Evolutionary conservation across 441 rosid species (phyloP).

Genomic region (Rhodomyrtus psidioides): DNA sequence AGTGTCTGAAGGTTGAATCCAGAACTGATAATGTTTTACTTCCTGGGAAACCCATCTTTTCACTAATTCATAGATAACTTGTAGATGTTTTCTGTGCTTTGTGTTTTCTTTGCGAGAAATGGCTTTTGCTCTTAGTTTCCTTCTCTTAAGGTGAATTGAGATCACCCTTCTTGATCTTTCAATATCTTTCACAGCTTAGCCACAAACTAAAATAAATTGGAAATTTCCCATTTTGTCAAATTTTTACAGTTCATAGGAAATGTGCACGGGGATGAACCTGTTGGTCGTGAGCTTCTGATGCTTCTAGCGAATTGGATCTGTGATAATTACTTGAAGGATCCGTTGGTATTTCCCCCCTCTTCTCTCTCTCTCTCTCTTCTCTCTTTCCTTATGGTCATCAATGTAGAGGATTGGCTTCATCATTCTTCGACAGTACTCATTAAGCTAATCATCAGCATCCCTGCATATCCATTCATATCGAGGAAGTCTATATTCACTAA

Average conservation of each 20-base stretch:
- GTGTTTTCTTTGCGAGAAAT: neutral
- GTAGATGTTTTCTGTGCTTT: neutral
- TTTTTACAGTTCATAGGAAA: constrained; percentile 76
- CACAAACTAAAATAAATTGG: neutral
- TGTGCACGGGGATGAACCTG: constrained; percentile 97
- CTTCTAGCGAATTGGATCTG: constrained; percentile 92
- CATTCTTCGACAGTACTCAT: neutral
- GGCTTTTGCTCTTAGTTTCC: neutral
- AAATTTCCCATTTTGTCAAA: neutral
- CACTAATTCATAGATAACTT: neutral
- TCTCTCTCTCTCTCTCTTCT: neutral
- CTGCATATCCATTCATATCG: neutral
- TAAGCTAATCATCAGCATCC: neutral
- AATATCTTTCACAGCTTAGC: neutral
- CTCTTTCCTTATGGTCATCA: neutral
- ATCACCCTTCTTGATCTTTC: neutral
- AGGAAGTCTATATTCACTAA: neutral
- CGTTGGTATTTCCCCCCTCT: constrained; percentile 47
- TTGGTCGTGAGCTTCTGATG: constrained; percentile 78
- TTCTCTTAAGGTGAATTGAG: neutral
- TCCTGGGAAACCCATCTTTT: neutral
- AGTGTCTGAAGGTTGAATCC: neutral
- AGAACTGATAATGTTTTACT: neutral
- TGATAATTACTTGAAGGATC: constrained; percentile 64
- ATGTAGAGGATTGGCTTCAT: neutral